A percentile compares a stretch with the other conserved stretches of the same genome.
Evolutionary conservation across 371 early-diverging fungal species (phyloP).

Genomic region (Lichtheimia ornata): DNA sequence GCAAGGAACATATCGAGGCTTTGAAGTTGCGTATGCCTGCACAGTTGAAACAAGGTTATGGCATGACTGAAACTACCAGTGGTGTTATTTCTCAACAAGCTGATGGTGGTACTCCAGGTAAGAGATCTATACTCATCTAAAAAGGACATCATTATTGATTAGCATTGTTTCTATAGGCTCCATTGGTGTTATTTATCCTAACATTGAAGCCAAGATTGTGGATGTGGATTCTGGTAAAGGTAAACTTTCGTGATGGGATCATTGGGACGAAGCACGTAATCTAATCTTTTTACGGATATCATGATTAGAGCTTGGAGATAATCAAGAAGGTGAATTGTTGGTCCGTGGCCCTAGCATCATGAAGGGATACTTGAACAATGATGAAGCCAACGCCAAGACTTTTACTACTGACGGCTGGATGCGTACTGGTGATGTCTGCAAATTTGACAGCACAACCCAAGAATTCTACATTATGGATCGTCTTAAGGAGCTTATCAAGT

Average conservation of each 20-base stretch:
- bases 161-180: slow-evolving; percentile 24
- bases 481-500: slow-evolving; percentile 79
- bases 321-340: slow-evolving; percentile 67
- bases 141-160: too few species aligned
- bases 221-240: slow-evolving; percentile 37
- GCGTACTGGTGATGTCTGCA: slow-evolving; percentile 84
- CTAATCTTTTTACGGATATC: background rate
- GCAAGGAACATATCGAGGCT: slow-evolving; percentile 54
- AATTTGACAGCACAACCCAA: slow-evolving; percentile 44
- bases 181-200: slow-evolving; percentile 69
- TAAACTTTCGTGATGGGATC: too few species aligned
- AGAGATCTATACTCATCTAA: too few species aligned
- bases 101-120: slow-evolving; percentile 18
- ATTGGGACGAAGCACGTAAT: background rate
- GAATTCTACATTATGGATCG: slow-evolving; percentile 70
- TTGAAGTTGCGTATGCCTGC: slow-evolving; percentile 54
- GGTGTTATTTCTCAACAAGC: slow-evolving; percentile 24
- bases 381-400: slow-evolving; percentile 65
- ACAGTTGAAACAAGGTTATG: slow-evolving; percentile 67
- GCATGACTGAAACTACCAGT: slow-evolving; percentile 70
- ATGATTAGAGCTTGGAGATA: slow-evolving; percentile 48
- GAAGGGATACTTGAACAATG: slow-evolving; percentile 68
- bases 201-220: slow-evolving; percentile 67
- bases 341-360: slow-evolving; percentile 54
- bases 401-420: slow-evolving; percentile 76